Evolutionary conservation across 306 rosid genomes (phyloP), one percentile per base, ranked within the genome.

Genomic region (Pachyrhizus erosus): DNA sequence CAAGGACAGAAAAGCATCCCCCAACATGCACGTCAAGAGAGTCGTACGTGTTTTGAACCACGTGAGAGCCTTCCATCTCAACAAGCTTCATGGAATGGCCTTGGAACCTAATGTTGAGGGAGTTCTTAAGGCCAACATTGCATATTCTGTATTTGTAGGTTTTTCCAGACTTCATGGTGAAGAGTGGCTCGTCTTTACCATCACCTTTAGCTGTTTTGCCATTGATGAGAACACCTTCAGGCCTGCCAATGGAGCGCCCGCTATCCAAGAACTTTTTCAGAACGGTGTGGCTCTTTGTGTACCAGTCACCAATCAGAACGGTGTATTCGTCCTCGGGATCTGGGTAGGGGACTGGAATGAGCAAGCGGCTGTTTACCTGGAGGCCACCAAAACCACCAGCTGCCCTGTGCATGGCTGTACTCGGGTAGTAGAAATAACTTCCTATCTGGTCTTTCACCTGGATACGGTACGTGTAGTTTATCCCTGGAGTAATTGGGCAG

Each of bases 11-110:
- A 0, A 69, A 40, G 1, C 74, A 69, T 7, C 11, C 33, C 5
- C 74, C 74, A 10, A 69, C 5, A 69, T 69, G 74, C 1, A 69
- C 33, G 33, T 69, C 74, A 2, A 69, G 52, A 69, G 74, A 69
- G 18, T 69, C 52, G 18, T 69, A 69, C 0, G 0, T 2, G 74
- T 21, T 40, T 21, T 69, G 54, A 18, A 18, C 73, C 10, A 3
- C 75, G 78, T 91, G 94, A 27, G 54, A 90, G 17, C 96, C 96
- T 66, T 91, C 96, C 89, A 87, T 81, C 83, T 91, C 96, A 0
- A 91, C 96, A 10, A 91, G 84, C 79, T 39, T 87, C 89, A 91
- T 71, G 58, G 49, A 14, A 54, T 91, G 96, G 14, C 79, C 87
- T 84, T 91, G 94, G 83, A 91, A 82, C 76, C 91, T 84, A 9